A percentile compares a stretch with the other conserved stretches of the same genome.
phyloP scores from a whole-genome alignment of 768 basidiomycete genomes.

The Suillus subaureus region DNA sequence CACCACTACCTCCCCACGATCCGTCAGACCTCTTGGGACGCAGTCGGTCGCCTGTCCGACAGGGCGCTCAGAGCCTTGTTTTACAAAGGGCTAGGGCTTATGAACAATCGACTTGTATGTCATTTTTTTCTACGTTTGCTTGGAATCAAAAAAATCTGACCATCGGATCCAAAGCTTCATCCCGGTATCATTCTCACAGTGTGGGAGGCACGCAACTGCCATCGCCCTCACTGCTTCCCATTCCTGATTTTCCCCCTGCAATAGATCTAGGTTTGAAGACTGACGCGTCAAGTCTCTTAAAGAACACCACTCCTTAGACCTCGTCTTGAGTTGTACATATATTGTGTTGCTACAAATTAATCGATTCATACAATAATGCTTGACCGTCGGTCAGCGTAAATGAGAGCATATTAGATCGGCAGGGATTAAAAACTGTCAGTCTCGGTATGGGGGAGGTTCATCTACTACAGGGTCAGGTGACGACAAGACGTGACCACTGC shows the following conservation, averaged over 20 bases:
- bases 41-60: slow-evolving; percentile 7
- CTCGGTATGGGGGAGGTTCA: slow-evolving; percentile 24
- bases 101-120: slow-evolving; percentile 27
- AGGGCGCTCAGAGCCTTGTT: slow-evolving; percentile 30
- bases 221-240: slow-evolving; percentile 38
- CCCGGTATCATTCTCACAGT: background rate
- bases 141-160: background rate
- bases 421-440: background rate
- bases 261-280: slow-evolving; percentile 14
- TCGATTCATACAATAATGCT: background rate
- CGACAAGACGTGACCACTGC: slow-evolving; percentile 23
- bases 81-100: slow-evolving; percentile 31
- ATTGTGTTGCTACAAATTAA: background rate
- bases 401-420: background rate
- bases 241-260: slow-evolving; percentile 26
- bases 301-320: background rate
- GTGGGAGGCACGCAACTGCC: slow-evolving; percentile 39
- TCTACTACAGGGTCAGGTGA: slow-evolving; percentile 16
- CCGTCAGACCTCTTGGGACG: slow-evolving; percentile 16
- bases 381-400: background rate
- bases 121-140: background rate
- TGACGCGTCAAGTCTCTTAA: slow-evolving; percentile 11
- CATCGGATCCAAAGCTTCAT: slow-evolving; percentile 2
- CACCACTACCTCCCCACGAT: slow-evolving; percentile 5
- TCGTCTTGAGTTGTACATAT: background rate